A percentile compares a stretch with the other conserved stretches of the same genome.
These are phyloP conservation scores for Sarocladiaceae sp. DNA, from an alignment of 2,329 filamentous ascomycete genomes.

Conservation along the genomic window DNA sequence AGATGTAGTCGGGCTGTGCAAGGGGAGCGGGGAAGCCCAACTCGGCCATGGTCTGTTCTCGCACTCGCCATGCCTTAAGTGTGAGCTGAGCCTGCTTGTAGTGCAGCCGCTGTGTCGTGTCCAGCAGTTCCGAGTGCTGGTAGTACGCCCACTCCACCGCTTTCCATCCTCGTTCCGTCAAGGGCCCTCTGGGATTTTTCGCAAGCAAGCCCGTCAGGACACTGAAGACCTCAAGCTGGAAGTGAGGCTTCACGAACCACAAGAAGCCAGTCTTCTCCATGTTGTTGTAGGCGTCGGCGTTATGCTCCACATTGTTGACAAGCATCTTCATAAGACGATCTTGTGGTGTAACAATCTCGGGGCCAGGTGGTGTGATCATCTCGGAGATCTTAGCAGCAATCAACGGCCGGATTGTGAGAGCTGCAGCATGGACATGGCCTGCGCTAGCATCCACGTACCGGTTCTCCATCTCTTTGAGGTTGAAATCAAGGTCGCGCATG, in stretches of 20 bases:
- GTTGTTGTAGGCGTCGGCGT: slow-evolving; percentile 35
- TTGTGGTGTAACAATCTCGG: slow-evolving; percentile 12
- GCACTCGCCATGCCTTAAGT: slow-evolving; percentile 46
- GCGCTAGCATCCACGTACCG: slow-evolving; percentile 45
- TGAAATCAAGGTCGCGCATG: slow-evolving; percentile 35
- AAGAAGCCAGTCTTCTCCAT: slow-evolving; percentile 41
- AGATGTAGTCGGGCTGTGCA: slow-evolving; percentile 39
- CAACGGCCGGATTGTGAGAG: slow-evolving; percentile 39
- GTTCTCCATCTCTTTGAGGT: slow-evolving; percentile 38
- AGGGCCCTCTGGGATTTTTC: slow-evolving; percentile 38
- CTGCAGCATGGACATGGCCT: slow-evolving; percentile 45
- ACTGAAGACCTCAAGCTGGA: slow-evolving; percentile 50
- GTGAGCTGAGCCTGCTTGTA: slow-evolving; percentile 39
- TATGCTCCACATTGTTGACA: slow-evolving; percentile 41
- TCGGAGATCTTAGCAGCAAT: slow-evolving; percentile 43
- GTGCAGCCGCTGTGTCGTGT: slow-evolving; percentile 39
- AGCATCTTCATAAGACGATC: slow-evolving; percentile 52
- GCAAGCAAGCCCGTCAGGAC: slow-evolving; percentile 50
- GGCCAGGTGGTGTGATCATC: slow-evolving; percentile 37
- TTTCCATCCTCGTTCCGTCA: slow-evolving; percentile 49
- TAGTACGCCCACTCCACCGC: slow-evolving; percentile 39
- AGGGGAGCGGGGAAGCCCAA: slow-evolving; percentile 30
- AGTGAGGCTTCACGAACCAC: slow-evolving; percentile 49
- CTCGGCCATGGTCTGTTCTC: slow-evolving; percentile 35
- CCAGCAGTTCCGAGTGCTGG: slow-evolving; percentile 44